Conservation (phyloP, 2,329 filamentous ascomycete genomes). For the Aureobasidium mangrovei region DNA sequence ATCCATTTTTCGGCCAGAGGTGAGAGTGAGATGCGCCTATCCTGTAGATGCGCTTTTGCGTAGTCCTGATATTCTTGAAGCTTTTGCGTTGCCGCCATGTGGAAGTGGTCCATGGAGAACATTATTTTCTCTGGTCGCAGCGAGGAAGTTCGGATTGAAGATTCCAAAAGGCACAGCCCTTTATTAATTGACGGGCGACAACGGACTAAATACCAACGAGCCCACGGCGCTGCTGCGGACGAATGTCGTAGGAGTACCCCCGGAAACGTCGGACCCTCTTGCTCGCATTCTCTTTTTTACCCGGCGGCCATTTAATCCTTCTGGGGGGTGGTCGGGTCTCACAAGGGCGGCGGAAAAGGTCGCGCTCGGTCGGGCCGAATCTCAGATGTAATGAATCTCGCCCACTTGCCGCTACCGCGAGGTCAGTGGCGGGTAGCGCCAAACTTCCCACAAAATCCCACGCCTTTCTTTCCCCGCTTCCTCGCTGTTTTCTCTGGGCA, state of each 20-base stretch:
- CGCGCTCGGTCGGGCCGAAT: slow-evolving; percentile 7
- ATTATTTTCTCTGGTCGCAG: neutral
- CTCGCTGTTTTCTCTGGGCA: neutral
- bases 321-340: slow-evolving; percentile 1
- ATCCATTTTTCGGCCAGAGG: slow-evolving; percentile 22
- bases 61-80: slow-evolving; percentile 1
- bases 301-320: slow-evolving; percentile 6
- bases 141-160: neutral
- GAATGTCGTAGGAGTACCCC: neutral
- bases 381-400: slow-evolving; percentile 6
- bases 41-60: slow-evolving; percentile 2
- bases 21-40: slow-evolving; percentile 18
- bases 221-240: slow-evolving; percentile 10
- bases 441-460: slow-evolving; percentile 1
- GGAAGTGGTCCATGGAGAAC: slow-evolving; percentile 10
- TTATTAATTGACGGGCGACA: neutral
- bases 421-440: slow-evolving; percentile 2
- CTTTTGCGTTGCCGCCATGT: neutral
- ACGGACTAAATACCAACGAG: slow-evolving; percentile 10
- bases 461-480: neutral
- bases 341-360: neutral
- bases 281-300: neutral
- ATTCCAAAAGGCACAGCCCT: neutral
- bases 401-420: neutral
- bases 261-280: neutral